Conservation (phyloP, 306 rosid genomes). For the Vigna mungo region DNA sequence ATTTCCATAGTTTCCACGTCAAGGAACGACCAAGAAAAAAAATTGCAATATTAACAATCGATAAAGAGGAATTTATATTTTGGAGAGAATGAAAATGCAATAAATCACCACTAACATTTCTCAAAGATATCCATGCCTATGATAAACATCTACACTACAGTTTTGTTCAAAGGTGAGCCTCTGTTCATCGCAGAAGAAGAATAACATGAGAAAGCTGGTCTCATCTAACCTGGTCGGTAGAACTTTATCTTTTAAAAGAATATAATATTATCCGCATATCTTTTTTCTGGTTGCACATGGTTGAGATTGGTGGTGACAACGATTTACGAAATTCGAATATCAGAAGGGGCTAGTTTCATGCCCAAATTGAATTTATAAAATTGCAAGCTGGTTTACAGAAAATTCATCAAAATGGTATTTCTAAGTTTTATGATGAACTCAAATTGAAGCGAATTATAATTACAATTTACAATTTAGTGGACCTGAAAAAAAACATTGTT, state of each 20-base stretch:
- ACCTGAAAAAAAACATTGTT: not conserved
- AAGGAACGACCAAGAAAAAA: constrained; percentile 20
- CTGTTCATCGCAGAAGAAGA: no score
- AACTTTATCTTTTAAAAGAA: not conserved
- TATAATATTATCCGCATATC: not conserved
- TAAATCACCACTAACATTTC: not conserved
- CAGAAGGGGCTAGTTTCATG: not conserved
- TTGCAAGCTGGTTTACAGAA: constrained; percentile 1
- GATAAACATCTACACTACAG: not conserved
- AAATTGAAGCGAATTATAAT: constrained; percentile 5
- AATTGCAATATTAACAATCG: not conserved
- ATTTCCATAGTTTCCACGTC: constrained; percentile 26
- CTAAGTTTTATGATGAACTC: not conserved
- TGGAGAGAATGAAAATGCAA: not conserved
- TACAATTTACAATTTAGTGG: not conserved
- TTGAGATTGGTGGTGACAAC: constrained; percentile 1
- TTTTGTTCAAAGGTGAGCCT: constrained; percentile 5
- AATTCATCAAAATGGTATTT: not conserved
- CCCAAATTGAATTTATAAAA: not conserved
- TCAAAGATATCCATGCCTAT: constrained; percentile 10
- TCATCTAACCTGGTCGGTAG: not conserved
- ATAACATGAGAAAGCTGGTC: not conserved
- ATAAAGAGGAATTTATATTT: not conserved
- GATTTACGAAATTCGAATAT: not conserved
- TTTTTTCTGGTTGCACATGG: not conserved